These are phyloP conservation scores for Pseudozyma flocculosa DNA, from an alignment of 1,284 basidiomycete species.

Conservation along the genomic window DNA sequence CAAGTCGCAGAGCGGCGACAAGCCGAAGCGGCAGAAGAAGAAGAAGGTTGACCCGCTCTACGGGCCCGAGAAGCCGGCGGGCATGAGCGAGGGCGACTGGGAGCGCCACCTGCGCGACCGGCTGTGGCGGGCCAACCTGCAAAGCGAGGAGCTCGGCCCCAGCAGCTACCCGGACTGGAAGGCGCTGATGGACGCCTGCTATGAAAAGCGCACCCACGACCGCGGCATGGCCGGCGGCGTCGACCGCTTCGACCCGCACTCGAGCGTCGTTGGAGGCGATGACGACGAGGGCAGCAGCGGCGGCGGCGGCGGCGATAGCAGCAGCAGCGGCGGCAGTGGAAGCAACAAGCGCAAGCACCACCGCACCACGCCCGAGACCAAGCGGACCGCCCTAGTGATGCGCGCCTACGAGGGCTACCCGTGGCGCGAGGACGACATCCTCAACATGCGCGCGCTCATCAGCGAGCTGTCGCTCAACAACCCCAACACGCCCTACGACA, in stretches of 20 bases:
- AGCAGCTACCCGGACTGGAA: conserved; percentile 55
- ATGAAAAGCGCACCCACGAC: conserved; percentile 49
- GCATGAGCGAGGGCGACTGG: conserved; percentile 48
- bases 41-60: conserved; percentile 48
- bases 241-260: conserved; percentile 41
- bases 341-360: too few relatives aligned
- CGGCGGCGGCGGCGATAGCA: not conserved
- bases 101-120: conserved; percentile 50
- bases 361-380: conserved; percentile 48
- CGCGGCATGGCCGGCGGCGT: conserved; percentile 48
- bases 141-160: conserved; percentile 48
- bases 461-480: conserved; percentile 58
- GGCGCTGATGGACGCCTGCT: conserved; percentile 56
- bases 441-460: conserved; percentile 57
- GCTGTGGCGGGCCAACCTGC: conserved; percentile 47
- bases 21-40: conserved; percentile 1
- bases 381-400: conserved; percentile 56
- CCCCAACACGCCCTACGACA: conserved; percentile 55
- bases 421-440: conserved; percentile 57
- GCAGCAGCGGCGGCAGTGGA: too few relatives aligned
- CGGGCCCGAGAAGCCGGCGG: conserved; percentile 44
- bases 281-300: conserved; percentile 16
- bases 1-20: not conserved
- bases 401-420: conserved; percentile 55
- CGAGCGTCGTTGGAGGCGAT: conserved; percentile 24